Percentiles rank a stretch among this genome's conserved stretches.
These are phyloP conservation scores for Cantharellus anzutake DNA, from an alignment of 768 basidiomycete genomes.

Conservation along the genomic window DNA sequence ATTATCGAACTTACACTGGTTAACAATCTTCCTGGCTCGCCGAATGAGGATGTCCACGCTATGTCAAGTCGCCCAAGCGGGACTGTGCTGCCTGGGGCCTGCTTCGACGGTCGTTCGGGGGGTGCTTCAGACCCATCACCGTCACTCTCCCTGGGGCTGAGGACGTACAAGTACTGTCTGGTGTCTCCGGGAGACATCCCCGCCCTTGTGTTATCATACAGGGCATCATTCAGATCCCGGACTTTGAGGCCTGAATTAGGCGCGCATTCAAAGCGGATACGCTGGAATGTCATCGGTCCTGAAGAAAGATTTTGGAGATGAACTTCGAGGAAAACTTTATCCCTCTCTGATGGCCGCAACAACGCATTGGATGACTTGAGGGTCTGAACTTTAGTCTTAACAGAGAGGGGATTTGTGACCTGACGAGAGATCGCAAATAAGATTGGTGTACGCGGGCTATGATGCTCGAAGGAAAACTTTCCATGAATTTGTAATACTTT, in stretches of 20 bases:
- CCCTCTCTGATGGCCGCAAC: constrained; percentile 42
- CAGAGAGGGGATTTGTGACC: constrained; percentile 88
- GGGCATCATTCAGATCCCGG: not conserved
- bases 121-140: no score
- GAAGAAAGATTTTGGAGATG: constrained; percentile 79
- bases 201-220: constrained; percentile 14
- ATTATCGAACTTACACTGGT: constrained; percentile 39
- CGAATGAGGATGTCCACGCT: constrained; percentile 68
- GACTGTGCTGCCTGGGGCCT: constrained; percentile 49
- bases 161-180: constrained; percentile 75
- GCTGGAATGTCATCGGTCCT: constrained; percentile 58
- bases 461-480: constrained; percentile 22
- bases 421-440: constrained; percentile 15
- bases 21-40: constrained; percentile 69
- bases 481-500: constrained; percentile 83
- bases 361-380: constrained; percentile 55
- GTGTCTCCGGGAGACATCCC: constrained; percentile 71
- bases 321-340: constrained; percentile 79
- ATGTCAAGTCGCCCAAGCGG: constrained; percentile 80
- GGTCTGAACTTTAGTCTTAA: constrained; percentile 83
- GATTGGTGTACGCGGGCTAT: not conserved
- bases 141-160: constrained; percentile 26
- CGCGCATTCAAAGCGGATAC: constrained; percentile 58
- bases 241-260: constrained; percentile 17
- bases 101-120: constrained; percentile 16